Evolutionary conservation across 108 stramenopile genomes (phyloP), one percentile per base, ranked within the genome.

Genomic region (Discostella pseudostelligera): DNA sequence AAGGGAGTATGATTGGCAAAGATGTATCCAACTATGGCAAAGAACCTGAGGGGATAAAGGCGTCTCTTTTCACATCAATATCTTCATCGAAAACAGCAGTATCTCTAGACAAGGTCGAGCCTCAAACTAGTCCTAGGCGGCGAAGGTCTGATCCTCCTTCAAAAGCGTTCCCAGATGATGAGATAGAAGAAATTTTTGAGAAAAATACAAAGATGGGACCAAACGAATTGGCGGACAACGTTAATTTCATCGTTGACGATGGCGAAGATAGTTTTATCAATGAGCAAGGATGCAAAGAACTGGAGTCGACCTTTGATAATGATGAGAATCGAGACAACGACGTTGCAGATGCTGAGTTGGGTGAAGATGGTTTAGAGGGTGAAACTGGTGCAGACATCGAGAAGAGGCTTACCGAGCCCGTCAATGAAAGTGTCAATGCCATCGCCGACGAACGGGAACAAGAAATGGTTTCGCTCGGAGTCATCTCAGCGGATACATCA

Each of bases 211-310:
- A 32, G 32, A 32, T 32, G 32, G 32, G 5, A 32, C 32, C 32
- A 5, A 32, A 5, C 4, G 32, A 32, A 32, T 32, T 32, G 43
- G 59, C 22, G n/a, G 45, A 35, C 19, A 20, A 16, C 28, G 26
- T 47, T 0, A 62, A 62, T 59, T 62, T 65, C 24, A 62, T 75
- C 39, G 66, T 62, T 66, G 66, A 66, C 29, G 39, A 36, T 49
- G 66, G 67, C 1, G 54, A 59, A 13, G 58, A 75, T 57, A 62
- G 67, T 59, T 67, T 60, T 12, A 65, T 32, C 0, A 20, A 29
- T 54, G 62, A 50, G 21, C 39, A 63, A 3, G 56, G 13, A 5
- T 47, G 29, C 13, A 13, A 51, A 49, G 47, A 20, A n/a, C n/a
- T n/a, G n/a, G n/a, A n/a, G n/a, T n/a, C n/a, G n/a, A n/a, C n/a